Base-by-base conservation (phyloP, 2,329 filamentous ascomycete genomes). In the Aspergillus fructus region DNA sequence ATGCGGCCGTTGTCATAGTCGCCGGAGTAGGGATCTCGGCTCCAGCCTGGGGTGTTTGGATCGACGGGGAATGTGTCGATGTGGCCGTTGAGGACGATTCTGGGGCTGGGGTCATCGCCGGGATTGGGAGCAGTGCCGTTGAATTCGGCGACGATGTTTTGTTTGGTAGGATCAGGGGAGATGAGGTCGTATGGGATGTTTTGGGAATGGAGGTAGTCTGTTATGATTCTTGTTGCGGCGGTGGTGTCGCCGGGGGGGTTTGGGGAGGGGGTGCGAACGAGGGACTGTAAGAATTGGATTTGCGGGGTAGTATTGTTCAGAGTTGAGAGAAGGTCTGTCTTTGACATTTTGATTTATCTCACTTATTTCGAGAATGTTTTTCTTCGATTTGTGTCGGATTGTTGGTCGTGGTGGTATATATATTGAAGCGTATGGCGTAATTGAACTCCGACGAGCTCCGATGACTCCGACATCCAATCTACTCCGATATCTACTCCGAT, bases 41-140 rank as follows among this genome's bases (percentile, higher is more conserved):
- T 71, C 78, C 3, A 77, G 71, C 43, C 70, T 65, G 23, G 67
- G 62, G 12, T 70, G 56, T 40, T 56, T 6, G 23, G 13, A 57
- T 67, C 70, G 0, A 72, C 72, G 0, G 76, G 76, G 48, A 78
- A 78, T 3, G 74, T 71, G 49, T 78, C 76, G 12, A 78, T 75
- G 56, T 78, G 76, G 4, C 76, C 75, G 53, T 79, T 78, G 40
- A 79, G 61, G 3, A 76, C 66, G 12, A 79, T 63, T 5, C 71
- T 68, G 0, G 66, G 71, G 4, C 5, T 24, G 24, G 24, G 17
- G 17, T 19, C 17, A 19, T 19, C 17, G 17, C 17, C 17, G 17
- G 17, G 17, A 19, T 19, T 19, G 17, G 17, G 5, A 34, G 40
- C 41, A 3, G 30, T 58, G 3, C 55, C 62, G 8, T 12, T 34